Base-by-base conservation (phyloP, 805 yeast genomes). In the Metschnikowia lunata region DNA sequence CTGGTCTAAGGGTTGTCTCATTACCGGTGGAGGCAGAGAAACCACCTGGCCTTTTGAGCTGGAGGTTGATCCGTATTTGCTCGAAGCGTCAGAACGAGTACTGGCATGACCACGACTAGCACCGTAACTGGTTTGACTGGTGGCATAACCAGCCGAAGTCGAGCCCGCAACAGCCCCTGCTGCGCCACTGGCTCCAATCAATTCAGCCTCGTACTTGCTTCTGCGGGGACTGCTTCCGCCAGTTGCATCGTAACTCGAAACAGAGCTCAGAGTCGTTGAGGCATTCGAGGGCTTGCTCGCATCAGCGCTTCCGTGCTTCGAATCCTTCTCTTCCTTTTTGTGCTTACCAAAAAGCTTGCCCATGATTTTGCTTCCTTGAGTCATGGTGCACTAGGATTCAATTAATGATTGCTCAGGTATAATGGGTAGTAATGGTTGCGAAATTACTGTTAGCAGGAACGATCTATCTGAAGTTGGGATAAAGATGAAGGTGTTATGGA, bases 1-100 rank as follows among this genome's bases (percentile, higher is more conserved):
- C 39, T 56, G 59, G 5, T 54, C 60, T 37, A 66, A 57, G 1
- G 71, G 69, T 32, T 49, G 44, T 30, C 66, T 55, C 34, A 52
- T 51, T 31, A 63, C 50, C 36, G 43, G 47, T 12, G 71, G 71
- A 11, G 71, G 70, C n/a, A 56, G 46, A 2, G 62, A 45, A 8
- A 63, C 47, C 7, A 66, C 48, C 26, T 60, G 51, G 40, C 71
- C 72, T 30, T 42, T 46, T 12, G 52, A 46, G 39, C 44, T 40
- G 8, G 47, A 18, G 9, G 34, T 41, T 18, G 23, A 18, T 18
- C 23, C 23, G 32, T 34, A 36, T 36, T 45, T 46, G 31, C 37
- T 34, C 11, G 49, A 37, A 30, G 30, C 23, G 28, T 14, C 34
- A 8, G 45, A 37, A 5, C 26, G 28, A 14, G 42, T 27, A 23